Evolutionary conservation across 2,329 filamentous ascomycete species (phyloP), one percentile per base, ranked within the genome.

Genomic region (Trichoderma lentiforme): DNA sequence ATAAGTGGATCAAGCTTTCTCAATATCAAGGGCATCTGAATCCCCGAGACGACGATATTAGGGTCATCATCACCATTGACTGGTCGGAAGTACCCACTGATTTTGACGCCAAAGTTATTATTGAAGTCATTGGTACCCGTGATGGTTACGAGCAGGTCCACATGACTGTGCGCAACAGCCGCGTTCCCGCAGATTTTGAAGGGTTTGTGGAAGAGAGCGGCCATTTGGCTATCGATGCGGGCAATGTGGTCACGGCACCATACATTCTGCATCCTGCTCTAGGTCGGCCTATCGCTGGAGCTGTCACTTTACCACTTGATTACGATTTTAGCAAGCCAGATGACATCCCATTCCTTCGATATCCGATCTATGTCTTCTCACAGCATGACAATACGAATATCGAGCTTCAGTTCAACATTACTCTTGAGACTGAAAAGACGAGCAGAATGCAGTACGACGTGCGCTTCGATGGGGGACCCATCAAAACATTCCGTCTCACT

Each of bases 391-490:
- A 74, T 12, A 74, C 81, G 1, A 75, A 73, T 2, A 76, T 81
- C 1, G 76, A 78, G 21, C 74, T 83, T 14, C 81, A 82, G 56
- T 80, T 83, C 74, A 82, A 79, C 71, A 79, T 78, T 66, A 80
- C 83, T 0, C 81, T 88, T 5, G 88, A 89, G 74, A 83, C 85
- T 6, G 83, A 87, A 70, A 86, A 87, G 1, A 79, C 80, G 26
- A 80, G 82, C 1, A 83, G 82, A 3, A 84, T 89, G 77, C 81
- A 81, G 6, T 89, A 86, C 73, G 84, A 86, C 5, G 78, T 87
- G 3, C 82, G 83, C 6, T 77, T 89, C 18, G 84, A 87, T 61
- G 80, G 83, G 28, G 78, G 80, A 3, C 76, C 83, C 32, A 76
- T 75, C 1, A 75, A 77, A 47, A 78, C 75, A 30, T 77, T 77